phyloP scores from a whole-genome alignment of 345 rosid species.

The Rhodomyrtus tomentosa region DNA sequence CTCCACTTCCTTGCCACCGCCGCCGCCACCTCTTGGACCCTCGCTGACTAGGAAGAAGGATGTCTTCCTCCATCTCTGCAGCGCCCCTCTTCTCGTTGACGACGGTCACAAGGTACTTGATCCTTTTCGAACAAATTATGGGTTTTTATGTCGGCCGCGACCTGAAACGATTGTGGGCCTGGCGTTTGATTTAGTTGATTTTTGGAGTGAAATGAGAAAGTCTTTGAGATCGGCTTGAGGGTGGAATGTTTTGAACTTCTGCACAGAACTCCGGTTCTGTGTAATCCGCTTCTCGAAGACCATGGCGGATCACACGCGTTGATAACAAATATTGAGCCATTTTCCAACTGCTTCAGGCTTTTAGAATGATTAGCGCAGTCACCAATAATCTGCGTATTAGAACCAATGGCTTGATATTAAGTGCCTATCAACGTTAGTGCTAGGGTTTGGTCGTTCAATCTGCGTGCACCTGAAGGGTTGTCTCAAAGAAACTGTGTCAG shows the following conservation, averaged over 20 bases:
- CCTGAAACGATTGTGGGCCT: not conserved
- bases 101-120: constrained; percentile 32
- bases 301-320: not conserved
- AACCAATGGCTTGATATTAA: not conserved
- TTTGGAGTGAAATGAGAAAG: not conserved
- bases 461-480: not conserved
- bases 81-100: constrained; percentile 20
- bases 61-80: constrained; percentile 29
- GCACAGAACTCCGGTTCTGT: not conserved
- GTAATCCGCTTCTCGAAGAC: not conserved
- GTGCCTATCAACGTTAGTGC: not conserved
- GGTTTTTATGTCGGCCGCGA: not conserved
- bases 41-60: constrained; percentile 24
- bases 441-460: not conserved
- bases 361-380: not conserved
- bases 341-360: not conserved
- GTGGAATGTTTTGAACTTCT: not conserved
- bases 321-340: not conserved
- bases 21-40: not conserved
- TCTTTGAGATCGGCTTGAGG: not conserved
- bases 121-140: not conserved
- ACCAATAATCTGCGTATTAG: not conserved
- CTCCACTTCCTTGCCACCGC: not conserved
- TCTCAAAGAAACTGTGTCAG: not conserved
- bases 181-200: not conserved